Evolutionary conservation across 2,329 filamentous ascomycete species (phyloP), one percentile per base, ranked within the genome.

Genomic region (Calonectria hongkongensis): DNA sequence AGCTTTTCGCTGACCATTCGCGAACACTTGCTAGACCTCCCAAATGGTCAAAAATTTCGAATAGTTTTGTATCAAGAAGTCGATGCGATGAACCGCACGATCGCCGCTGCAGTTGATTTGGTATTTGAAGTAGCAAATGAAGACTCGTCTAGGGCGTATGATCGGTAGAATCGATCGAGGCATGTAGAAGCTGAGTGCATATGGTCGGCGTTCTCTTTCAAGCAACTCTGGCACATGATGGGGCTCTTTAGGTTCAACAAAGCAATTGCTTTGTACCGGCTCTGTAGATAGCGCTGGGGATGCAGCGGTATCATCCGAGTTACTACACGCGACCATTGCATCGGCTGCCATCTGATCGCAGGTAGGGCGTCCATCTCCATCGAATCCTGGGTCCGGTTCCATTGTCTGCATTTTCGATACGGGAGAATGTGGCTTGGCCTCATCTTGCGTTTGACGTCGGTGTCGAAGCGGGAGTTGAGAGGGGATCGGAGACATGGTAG

Each of bases 21-120:
- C n/a, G n/a, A 56, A 54, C 12, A 66, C n/a, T 47, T 70, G 60
- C 67, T 28, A 67, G 30, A 70, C 47, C 41, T 73, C 66, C 62
- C 47, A 67, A 25, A 73, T 15, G 27, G 36, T 33, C 21, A 39
- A 2, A 45, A 70, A 70, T 39, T 41, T 66, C n/a, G 41, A 58
- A 27, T 43, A 16, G 28, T 41, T 27, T 36, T 47, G 15, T n/a
- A 43, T 13, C 13, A 54, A 16, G 1, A 62, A 39, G 47, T 66
- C 56, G 39, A 70, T 47, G 8, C 15, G 43, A 41, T 63, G 50
- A 30, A 15, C 27, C n/a, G 50, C 64, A 48, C 25, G 67, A 27
- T 50, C 64, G 18, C 56, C 64, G 7, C 27, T 50, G 68, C 63
- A 67, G 28, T 70, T 70, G 54, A 70, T 41, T 4, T 8, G 21